Evolutionary conservation across 345 rosid genomes (phyloP).

Genomic region (Boechera divaricarpa): DNA sequence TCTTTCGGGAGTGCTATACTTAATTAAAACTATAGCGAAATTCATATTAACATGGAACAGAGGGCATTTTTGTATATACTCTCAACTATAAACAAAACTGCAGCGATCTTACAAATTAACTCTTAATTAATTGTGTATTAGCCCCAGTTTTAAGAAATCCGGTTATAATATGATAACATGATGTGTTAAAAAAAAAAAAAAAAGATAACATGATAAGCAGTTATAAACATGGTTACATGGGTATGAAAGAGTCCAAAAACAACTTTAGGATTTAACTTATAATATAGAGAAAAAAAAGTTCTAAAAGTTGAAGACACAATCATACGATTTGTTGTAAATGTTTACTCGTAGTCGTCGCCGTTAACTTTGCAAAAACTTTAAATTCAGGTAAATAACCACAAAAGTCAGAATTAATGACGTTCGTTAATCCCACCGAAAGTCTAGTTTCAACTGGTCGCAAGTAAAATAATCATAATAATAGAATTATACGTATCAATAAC

Average conservation of each 20-base stretch:
- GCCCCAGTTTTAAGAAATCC: not conserved
- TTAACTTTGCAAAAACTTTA: not conserved
- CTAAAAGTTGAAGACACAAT: not conserved
- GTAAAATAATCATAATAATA: not conserved
- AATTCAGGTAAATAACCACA: slow-evolving; percentile 1
- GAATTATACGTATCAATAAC: not conserved
- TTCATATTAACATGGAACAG: no score
- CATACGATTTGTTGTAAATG: slow-evolving; percentile 1
- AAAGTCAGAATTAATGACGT: slow-evolving; percentile 8
- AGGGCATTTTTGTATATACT: no score
- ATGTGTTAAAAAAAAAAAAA: no score
- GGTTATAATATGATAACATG: not conserved
- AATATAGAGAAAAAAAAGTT: not conserved
- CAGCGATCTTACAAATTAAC: no score
- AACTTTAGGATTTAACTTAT: not conserved
- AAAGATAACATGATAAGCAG: not conserved
- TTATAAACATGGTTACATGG: not conserved
- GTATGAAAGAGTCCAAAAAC: not conserved
- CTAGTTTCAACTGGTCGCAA: not conserved
- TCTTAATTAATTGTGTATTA: not conserved
- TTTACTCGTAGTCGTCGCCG: not conserved
- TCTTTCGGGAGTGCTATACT: no score
- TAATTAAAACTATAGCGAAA: no score
- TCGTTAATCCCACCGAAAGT: not conserved
- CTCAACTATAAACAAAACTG: no score